Conservation (phyloP, 2,329 filamentous ascomycete genomes). For the Fusarium scirpi region DNA sequence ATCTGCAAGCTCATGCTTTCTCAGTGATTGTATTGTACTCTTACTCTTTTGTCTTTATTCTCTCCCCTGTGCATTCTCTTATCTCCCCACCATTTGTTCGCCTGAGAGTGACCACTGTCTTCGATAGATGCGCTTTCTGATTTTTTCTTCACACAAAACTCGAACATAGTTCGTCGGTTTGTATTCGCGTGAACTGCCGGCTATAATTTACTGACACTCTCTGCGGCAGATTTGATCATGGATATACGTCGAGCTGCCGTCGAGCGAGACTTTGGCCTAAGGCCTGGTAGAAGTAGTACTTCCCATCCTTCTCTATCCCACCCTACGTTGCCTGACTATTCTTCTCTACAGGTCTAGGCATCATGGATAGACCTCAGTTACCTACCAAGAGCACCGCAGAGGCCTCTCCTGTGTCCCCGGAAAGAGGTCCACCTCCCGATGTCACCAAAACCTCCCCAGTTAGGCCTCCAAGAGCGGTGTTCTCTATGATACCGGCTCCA, state of each 20-base stretch:
- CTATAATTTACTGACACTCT: not conserved
- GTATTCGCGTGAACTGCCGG: not conserved
- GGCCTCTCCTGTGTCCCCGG: not conserved
- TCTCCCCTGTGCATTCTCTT: no score
- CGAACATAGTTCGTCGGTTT: not conserved
- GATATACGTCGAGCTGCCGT: slow-evolving; percentile 12
- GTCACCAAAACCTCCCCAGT: not conserved
- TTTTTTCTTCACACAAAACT: not conserved
- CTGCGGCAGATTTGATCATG: slow-evolving; percentile 1
- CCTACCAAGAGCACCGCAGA: slow-evolving; percentile 4
- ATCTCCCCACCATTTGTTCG: not conserved
- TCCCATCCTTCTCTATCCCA: not conserved
- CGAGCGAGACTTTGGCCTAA: slow-evolving; percentile 25
- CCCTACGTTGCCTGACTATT: not conserved
- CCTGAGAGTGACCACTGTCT: not conserved
- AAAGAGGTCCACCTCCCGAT: not conserved
- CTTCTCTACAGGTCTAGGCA: not conserved
- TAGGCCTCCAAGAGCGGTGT: not conserved
- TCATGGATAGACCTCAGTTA: not conserved
- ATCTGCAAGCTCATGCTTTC: not conserved
- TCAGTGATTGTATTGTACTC: not conserved
- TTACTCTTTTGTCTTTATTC: not conserved
- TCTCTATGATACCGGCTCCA: not conserved
- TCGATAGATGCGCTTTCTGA: not conserved
- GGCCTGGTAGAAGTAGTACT: slow-evolving; percentile 10